Conservation (phyloP, 176 grass and related monocot species). For the Juncus inflexus region DNA sequence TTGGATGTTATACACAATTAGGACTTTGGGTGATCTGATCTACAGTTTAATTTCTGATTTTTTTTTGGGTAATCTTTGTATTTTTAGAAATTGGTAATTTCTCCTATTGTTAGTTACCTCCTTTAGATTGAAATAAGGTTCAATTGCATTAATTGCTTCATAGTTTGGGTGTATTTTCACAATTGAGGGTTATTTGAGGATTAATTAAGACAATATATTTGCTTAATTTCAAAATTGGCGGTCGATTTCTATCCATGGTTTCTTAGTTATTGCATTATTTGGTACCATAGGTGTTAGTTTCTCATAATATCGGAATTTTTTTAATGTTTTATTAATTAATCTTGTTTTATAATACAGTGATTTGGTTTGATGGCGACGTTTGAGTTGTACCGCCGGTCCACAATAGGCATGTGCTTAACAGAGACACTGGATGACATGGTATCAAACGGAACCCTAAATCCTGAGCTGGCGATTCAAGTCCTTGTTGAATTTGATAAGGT, state of each 20-base stretch:
- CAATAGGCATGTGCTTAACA: slow-evolving; percentile 70
- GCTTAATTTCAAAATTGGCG: no score
- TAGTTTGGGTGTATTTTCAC: neutral
- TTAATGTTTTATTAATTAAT: neutral
- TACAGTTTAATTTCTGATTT: no score
- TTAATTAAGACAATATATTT: neutral
- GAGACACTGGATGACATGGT: slow-evolving; percentile 84
- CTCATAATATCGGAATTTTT: neutral
- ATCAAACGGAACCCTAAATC: slow-evolving; percentile 42
- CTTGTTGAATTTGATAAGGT: slow-evolving; percentile 94
- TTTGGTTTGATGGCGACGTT: slow-evolving; percentile 53
- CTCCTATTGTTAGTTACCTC: neutral
- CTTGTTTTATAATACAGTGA: slow-evolving; percentile 21
- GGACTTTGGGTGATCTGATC: no score
- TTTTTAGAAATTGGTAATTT: no score
- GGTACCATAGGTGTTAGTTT: neutral
- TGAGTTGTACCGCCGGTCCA: slow-evolving; percentile 70
- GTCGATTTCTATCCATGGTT: no score
- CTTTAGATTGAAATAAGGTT: neutral
- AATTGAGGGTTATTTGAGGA: neutral
- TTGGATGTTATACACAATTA: no score
- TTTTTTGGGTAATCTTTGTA: no score
- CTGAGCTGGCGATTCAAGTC: slow-evolving; percentile 79
- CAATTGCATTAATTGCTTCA: neutral
- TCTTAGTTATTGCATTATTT: no score